These are phyloP conservation scores for Aspergillus ibericus DNA, from an alignment of 2,329 filamentous ascomycete genomes.

Conservation along the genomic window DNA sequence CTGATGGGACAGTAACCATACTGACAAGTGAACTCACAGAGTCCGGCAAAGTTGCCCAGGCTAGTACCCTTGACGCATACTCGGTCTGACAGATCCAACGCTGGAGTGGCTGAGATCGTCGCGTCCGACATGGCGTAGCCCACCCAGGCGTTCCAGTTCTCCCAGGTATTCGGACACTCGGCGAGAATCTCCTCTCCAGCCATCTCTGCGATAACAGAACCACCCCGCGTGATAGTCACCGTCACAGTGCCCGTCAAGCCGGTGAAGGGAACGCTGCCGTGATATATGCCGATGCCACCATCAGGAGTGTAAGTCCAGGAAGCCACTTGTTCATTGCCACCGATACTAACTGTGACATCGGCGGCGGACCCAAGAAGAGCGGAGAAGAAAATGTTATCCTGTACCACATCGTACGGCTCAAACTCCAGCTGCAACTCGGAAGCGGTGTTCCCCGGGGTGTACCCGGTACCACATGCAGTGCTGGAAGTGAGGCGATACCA, in stretches of 20 bases:
- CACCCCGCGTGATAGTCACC: constrained; percentile 23
- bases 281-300: constrained; percentile 32
- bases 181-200: constrained; percentile 22
- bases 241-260: constrained; percentile 19
- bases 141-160: constrained; percentile 39
- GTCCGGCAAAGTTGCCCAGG: constrained; percentile 12
- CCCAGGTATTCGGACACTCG: constrained; percentile 21
- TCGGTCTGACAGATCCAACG: constrained; percentile 7
- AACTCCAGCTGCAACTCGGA: constrained; percentile 23
- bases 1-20: constrained; percentile 30
- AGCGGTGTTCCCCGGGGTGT: constrained; percentile 29
- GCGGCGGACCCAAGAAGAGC: constrained; percentile 34
- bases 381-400: constrained; percentile 26
- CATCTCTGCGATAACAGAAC: constrained; percentile 16
- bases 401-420: constrained; percentile 10
- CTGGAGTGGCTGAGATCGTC: constrained; percentile 3
- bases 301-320: constrained; percentile 26
- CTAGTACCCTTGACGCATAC: constrained; percentile 26
- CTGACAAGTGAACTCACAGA: constrained; percentile 30
- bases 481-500: constrained; percentile 27
- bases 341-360: constrained; percentile 31
- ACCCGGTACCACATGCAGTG: constrained; percentile 19
- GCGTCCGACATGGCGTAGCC: constrained; percentile 10
- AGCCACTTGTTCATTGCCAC: constrained; percentile 15
- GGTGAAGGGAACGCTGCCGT: constrained; percentile 26